Conservation (phyloP, 139 green algal genomes). For the Chlorella sp. region DNA sequence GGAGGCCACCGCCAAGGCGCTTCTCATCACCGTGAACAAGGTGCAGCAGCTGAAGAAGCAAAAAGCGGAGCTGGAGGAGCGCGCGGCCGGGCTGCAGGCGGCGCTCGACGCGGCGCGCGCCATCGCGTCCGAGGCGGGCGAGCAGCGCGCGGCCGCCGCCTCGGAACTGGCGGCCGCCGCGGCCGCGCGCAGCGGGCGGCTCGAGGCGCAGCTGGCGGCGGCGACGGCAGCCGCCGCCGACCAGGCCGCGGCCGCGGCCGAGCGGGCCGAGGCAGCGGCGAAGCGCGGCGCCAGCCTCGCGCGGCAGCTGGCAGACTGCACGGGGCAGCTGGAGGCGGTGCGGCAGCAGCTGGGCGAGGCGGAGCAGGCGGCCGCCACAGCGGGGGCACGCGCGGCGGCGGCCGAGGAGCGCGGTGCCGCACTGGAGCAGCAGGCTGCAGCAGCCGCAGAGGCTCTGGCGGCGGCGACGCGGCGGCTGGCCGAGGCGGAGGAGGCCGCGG, state of each 20-base stretch:
- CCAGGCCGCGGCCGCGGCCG: background rate
- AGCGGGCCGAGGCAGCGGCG: slow-evolving; percentile 15
- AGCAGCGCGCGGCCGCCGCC: slow-evolving; percentile 10
- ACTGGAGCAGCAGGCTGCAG: slow-evolving; percentile 8
- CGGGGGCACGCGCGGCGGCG: background rate
- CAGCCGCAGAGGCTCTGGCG: no score
- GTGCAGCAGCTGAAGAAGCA: slow-evolving; percentile 34
- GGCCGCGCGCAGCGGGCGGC: background rate
- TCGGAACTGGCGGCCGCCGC: background rate
- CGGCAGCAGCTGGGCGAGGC: background rate
- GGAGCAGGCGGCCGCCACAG: background rate
- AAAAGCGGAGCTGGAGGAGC: slow-evolving; percentile 51
- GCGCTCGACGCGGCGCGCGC: slow-evolving; percentile 67
- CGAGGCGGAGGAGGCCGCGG: background rate
- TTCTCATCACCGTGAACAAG: slow-evolving; percentile 28
- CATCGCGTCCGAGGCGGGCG: no score
- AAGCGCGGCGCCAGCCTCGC: slow-evolving; percentile 24
- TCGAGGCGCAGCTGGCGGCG: slow-evolving; percentile 29
- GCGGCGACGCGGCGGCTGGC: no score
- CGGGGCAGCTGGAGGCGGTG: slow-evolving; percentile 1
- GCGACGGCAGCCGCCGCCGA: background rate
- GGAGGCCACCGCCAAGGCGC: slow-evolving; percentile 35
- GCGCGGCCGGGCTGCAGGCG: slow-evolving; percentile 67
- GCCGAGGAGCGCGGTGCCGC: background rate
- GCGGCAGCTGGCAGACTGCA: slow-evolving; percentile 31